A percentile compares a stretch with the other conserved stretches of the same genome.
Conservation (phyloP, 768 basidiomycete species). For the Kwoniella sp. region DNA sequence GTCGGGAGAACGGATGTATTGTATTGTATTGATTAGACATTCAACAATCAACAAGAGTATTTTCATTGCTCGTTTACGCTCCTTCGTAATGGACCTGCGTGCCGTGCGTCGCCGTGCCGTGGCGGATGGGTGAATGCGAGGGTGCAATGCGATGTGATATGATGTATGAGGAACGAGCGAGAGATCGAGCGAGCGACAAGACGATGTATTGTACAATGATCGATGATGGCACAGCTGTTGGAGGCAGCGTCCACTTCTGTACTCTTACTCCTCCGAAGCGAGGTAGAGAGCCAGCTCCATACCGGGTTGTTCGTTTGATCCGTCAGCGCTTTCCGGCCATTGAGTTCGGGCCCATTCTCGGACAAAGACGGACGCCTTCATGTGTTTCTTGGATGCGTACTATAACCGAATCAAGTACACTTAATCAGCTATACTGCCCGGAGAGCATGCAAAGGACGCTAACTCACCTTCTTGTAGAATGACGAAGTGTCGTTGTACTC, state of each 20-base stretch:
- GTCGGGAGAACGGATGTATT: not conserved
- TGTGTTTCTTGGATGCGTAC: conserved; percentile 73
- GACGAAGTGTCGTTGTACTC: conserved; percentile 65
- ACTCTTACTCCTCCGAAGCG: conserved; percentile 5
- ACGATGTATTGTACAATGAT: not conserved
- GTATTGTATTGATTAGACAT: not conserved
- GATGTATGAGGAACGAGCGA: not conserved
- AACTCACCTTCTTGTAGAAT: conserved; percentile 70
- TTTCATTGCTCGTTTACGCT: not conserved
- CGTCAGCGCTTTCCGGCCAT: conserved; percentile 33
- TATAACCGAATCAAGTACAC: conserved; percentile 8
- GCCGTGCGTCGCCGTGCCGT: no score
- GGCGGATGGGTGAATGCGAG: not conserved
- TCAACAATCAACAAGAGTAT: not conserved
- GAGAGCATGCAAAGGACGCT: no score
- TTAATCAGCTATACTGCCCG: no score
- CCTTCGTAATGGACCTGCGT: not conserved
- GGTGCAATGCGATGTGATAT: not conserved
- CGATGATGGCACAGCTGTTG: not conserved
- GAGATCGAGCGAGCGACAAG: not conserved
- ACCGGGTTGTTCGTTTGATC: conserved; percentile 14
- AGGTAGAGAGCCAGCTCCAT: conserved; percentile 19
- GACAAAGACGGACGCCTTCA: conserved; percentile 85
- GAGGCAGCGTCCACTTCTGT: not conserved
- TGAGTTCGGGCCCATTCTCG: conserved; percentile 70